Base-by-base conservation (phyloP, 495 filamentous ascomycete genomes). In the Choiromyces venosus region DNA sequence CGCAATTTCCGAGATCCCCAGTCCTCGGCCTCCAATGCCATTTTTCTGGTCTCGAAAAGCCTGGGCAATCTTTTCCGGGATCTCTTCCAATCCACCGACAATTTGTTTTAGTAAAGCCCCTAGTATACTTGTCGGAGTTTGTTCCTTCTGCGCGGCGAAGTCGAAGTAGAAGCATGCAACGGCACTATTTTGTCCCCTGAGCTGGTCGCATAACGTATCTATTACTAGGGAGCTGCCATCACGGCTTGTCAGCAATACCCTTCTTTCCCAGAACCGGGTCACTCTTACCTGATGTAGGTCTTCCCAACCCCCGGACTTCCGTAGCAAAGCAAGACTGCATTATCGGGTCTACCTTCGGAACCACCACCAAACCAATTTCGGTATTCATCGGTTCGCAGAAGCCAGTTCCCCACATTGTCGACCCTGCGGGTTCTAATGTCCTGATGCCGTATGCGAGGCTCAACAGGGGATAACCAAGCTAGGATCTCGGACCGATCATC, bases 401-500 rank as follows among this genome's bases (percentile, higher is more conserved):
- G 52, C 52, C 52, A 61, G 52, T 12, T 7, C 9, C 52, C 52
- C 10, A 61, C 25, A 9, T 29, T 29, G 52, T 61, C n/a, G 52
- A 61, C 52, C 25, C 52, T n/a, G 9, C 25, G 52, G 52, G n/a
- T 12, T 25, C n/a, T 61, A 29, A 61, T 61, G 52, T 61, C 52
- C 52, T 29, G 52, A 29, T 61, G 52, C 6, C 52, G 52, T 6
- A 25, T 9, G 52, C n/a, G 52, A 10, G 52, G 52, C 10, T 61
- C 52, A 29, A 29, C 52, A 0, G 52, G 25, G 52, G 52, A 61
- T 29, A 61, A 61, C 52, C 52, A 61, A 29, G n/a, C n/a, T 10
- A 61, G 25, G 52, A 61, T 61, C 5, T 61, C 52, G 52, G 52
- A 61, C 52, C 52, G 52, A 61, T 61, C n/a, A 61, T 61, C n/a